Evolutionary conservation across 2,329 filamentous ascomycete species (phyloP).

Genomic region (Ophiostoma sp.): DNA sequence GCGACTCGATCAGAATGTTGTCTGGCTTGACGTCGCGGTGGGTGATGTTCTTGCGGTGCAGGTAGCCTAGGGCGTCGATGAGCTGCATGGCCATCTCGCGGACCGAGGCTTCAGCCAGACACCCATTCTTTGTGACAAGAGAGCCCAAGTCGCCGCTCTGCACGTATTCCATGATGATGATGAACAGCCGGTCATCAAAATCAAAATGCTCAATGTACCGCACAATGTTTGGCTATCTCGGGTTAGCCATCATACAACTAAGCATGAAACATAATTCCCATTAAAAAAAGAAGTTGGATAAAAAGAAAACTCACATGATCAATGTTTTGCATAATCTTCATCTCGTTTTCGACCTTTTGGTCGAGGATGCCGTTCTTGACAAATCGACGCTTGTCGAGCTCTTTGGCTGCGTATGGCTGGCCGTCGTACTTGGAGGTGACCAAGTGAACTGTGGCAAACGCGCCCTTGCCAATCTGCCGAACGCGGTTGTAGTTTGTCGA

Average conservation of each 20-base stretch:
- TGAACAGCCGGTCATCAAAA: conserved; percentile 74
- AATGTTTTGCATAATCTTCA: conserved; percentile 87
- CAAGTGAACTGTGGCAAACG: conserved; percentile 91
- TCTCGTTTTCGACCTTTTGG: conserved; percentile 91
- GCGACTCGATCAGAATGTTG: conserved; percentile 79
- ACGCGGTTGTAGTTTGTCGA: conserved; percentile 79
- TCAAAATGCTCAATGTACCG: conserved; percentile 86
- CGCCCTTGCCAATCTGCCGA: conserved; percentile 79
- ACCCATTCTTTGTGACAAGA: conserved; percentile 57
- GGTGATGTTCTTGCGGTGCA: conserved; percentile 84
- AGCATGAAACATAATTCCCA: neutral
- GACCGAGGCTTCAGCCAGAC: conserved; percentile 63
- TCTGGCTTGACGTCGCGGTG: conserved; percentile 99
- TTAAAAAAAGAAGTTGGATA: neutral
- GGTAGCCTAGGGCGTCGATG: conserved; percentile 74
- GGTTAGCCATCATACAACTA: neutral
- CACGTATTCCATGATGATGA: conserved; percentile 96
- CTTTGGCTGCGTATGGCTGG: conserved; percentile 80
- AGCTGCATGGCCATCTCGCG: conserved; percentile 70
- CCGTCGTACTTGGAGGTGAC: conserved; percentile 82
- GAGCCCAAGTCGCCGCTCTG: conserved; percentile 75
- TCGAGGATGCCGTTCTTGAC: conserved; percentile 89
- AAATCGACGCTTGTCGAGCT: conserved; percentile 87
- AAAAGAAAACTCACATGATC: conserved; percentile 60
- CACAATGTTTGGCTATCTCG: conserved; percentile 73